Base-by-base conservation (phyloP, 2,329 filamentous ascomycete genomes). In the Phialemoniopsis sp. region DNA sequence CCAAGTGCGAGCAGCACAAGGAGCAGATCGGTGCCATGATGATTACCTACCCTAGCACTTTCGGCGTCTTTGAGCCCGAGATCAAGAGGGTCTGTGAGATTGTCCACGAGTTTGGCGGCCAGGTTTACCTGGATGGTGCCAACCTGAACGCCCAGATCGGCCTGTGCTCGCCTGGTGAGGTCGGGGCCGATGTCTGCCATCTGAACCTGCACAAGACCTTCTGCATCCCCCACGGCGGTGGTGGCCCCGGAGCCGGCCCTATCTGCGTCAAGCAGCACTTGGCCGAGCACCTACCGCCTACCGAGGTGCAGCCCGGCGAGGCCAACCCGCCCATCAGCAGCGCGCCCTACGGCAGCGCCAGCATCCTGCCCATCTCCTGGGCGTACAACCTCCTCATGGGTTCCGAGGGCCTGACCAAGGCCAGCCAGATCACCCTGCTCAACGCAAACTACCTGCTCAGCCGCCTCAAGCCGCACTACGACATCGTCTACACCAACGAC, bases 61-160 rank as follows among this genome's bases (percentile, higher is more conserved):
- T 86, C 51, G 91, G 91, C 59, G 88, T 97, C 21, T 97, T 95
- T 57, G 91, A 97, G 70, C 90, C 90, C 3, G 77, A 82, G 48
- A 80, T 95, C 60, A 93, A 89, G 69, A 79, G 86, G 57, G 89
- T 84, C 13, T 95, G 89, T 63, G 71, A 89, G 40, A 70, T 94
- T 21, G 89, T 97, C 14, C 91, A 97, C 67, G 65, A 85, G 47
- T 72, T 94, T 57, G 91, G 91, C 38, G 91, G 91, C 9, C 88
- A 94, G 58, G 91, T 97, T 13, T 97, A 96, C 72, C 96, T 97
- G 91, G 91, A 97, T 59, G 91, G 91, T 35, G 91, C 91, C 49
- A 97, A 97, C 70, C 93, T 96, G 89, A 97, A 96, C 58, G 91
- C 91, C 14, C 91, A 97, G 64, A 96, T 97, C 47, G 91, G 91